Evolutionary conservation across 805 yeast genomes (phyloP), one percentile per base, ranked within the genome.

Genomic region (Kuraishia floccosa): DNA sequence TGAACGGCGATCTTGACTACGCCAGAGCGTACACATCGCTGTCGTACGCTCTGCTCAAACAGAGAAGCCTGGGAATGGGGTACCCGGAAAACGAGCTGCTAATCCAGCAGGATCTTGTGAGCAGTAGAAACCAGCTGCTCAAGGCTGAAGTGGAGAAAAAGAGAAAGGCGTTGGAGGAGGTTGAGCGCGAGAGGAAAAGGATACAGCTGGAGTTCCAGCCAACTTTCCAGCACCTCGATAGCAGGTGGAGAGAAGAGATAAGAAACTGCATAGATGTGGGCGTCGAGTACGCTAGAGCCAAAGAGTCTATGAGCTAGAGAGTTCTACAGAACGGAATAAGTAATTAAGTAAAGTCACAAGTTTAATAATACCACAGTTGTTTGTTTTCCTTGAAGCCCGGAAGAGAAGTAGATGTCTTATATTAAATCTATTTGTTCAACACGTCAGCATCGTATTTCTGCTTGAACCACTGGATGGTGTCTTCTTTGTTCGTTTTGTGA

Each of bases 401-500:
- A n/a, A n/a, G n/a, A n/a, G n/a, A n/a, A n/a, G 13, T 15, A 18
- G 21, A 27, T 13, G n/a, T 24, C 11, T 22, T 28, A 38, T 31
- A 25, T 18, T 33, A n/a, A n/a, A 50, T 47, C 63, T 77, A 78
- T 68, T 80, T 79, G 72, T 76, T 72, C 65, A 81, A 69, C 58
- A 91, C 98, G 56, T 86, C 93, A 63, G 98, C 98, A 70, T 91
- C 98, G 78, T 89, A 91, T 77, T 82, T 91, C 68, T 86, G 91
- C 81, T 91, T 91, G 91, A 91, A 91, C 98, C 98, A 91, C 64
- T 73, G 68, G 65, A 91, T 83, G 68, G 96, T 63, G 68, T 89
- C 97, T 60, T 83, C 93, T 73, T 80, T 84, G 65, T 68, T 65
- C 62, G 93, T 81, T 67, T 75, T 75, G 83, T 91, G 98, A 58